Conservation (phyloP, 2,329 filamentous ascomycete species). For the Paracoccidioides brasiliensis region DNA sequence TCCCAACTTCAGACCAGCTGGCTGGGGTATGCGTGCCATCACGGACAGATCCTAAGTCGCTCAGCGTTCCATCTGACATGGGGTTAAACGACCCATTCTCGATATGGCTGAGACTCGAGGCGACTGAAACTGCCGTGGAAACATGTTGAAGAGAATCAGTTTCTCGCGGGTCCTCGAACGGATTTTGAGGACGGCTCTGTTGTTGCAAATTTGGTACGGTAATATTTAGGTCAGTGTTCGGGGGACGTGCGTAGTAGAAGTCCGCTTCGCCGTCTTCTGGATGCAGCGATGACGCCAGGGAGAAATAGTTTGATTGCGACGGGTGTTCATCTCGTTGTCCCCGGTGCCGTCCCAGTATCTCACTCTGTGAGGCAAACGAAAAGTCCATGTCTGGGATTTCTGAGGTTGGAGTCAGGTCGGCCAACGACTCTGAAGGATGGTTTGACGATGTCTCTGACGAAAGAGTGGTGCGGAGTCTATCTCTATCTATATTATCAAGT, state of each 20-base stretch:
- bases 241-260: conserved; percentile 23
- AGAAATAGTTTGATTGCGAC: conserved; percentile 16
- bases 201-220: conserved; percentile 6
- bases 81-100: conserved; percentile 17
- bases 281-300: conserved; percentile 15
- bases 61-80: conserved; percentile 24
- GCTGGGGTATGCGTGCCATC: conserved; percentile 26
- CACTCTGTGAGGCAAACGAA: conserved; percentile 10
- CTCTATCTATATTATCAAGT: conserved; percentile 11
- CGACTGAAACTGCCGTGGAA: conserved; percentile 25
- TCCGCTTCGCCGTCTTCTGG: conserved; percentile 20
- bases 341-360: conserved; percentile 5
- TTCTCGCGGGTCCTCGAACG: conserved; percentile 14
- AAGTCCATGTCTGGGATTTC: conserved; percentile 23
- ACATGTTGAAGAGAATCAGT: conserved; percentile 13
- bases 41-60: conserved; percentile 23
- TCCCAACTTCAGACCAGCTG: conserved; percentile 35
- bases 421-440: conserved; percentile 30
- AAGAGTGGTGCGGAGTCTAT: conserved; percentile 18
- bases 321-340: conserved; percentile 10
- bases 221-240: conserved; percentile 11
- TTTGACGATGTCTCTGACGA: conserved; percentile 23
- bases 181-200: conserved; percentile 5
- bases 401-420: conserved; percentile 36
- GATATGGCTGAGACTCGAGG: conserved; percentile 28